phyloP scores from a whole-genome alignment of 169 alveolate genomes.

The Nephromyces sp. region DNA sequence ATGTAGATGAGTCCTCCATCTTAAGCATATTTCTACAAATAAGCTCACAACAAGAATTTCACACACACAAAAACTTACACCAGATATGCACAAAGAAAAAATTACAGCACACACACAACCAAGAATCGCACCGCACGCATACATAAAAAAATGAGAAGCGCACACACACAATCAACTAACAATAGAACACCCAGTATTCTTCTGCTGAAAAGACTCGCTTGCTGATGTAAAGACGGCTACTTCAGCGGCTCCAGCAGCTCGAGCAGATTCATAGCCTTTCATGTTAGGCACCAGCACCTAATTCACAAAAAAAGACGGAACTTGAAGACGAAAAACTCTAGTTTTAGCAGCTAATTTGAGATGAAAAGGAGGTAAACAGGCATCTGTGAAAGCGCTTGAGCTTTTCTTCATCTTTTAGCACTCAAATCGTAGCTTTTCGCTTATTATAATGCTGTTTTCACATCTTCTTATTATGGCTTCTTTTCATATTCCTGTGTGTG shows the following conservation, averaged over 20 bases:
- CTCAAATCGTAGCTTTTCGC: background rate
- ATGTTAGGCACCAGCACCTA: constrained; percentile 60
- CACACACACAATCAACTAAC: background rate
- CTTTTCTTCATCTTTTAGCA: background rate
- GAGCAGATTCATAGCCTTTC: constrained; percentile 60
- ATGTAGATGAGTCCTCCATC: no score
- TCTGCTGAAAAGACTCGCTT: constrained; percentile 58
- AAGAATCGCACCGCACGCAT: no score
- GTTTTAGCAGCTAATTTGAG: background rate
- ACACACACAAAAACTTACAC: no score
- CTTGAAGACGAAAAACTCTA: background rate
- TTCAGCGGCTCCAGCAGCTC: constrained; percentile 56
- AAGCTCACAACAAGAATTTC: no score
- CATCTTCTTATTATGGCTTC: no score
- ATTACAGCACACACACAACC: no score
- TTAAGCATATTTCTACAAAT: no score
- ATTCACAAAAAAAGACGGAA: no score
- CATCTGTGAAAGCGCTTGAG: background rate
- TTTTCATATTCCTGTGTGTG: no score
- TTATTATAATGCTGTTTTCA: no score
- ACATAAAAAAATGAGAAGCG: background rate
- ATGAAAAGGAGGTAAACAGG: background rate
- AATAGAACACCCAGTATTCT: constrained; percentile 56
- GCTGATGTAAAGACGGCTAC: constrained; percentile 72
- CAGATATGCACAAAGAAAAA: no score